A percentile compares a stretch with the other conserved stretches of the same genome.
phyloP scores from a whole-genome alignment of 169 alveolate genomes.

The Eimeria brunetti region DNA sequence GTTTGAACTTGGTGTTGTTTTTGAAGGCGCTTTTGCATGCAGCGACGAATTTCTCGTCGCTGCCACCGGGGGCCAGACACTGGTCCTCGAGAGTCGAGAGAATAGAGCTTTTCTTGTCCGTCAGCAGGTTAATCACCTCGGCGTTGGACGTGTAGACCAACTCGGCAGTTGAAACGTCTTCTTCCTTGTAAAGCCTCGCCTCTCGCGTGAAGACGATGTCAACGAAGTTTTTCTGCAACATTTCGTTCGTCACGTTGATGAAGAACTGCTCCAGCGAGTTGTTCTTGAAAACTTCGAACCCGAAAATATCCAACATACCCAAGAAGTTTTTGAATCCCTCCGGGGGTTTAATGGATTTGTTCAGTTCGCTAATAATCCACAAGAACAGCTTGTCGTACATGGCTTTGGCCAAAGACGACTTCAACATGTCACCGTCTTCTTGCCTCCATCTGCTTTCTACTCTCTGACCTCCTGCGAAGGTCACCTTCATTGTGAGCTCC shows the following conservation, averaged over 20 bases:
- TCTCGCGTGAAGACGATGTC: slow-evolving; percentile 83
- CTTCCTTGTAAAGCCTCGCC: slow-evolving; percentile 77
- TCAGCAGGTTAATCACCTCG: slow-evolving; percentile 78
- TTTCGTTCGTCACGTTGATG: slow-evolving; percentile 99
- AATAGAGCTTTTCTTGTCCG: slow-evolving; percentile 87
- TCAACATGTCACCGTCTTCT: slow-evolving; percentile 93
- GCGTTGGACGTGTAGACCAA: slow-evolving; percentile 79
- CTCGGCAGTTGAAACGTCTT: slow-evolving; percentile 79
- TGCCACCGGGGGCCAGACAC: slow-evolving; percentile 95
- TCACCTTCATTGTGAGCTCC: slow-evolving; percentile 89
- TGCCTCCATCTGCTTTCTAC: slow-evolving; percentile 92
- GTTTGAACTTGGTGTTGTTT: slow-evolving; percentile 68
- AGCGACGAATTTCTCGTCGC: slow-evolving; percentile 91
- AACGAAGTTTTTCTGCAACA: slow-evolving; percentile 96
- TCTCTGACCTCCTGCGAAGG: slow-evolving; percentile 90
- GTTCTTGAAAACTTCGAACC: slow-evolving; percentile 97
- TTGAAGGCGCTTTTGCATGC: slow-evolving; percentile 83
- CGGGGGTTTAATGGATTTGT: slow-evolving; percentile 94
- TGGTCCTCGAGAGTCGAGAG: slow-evolving; percentile 93
- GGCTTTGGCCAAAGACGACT: slow-evolving; percentile 95
- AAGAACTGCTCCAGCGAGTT: slow-evolving; percentile 99
- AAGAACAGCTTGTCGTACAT: slow-evolving; percentile 97
- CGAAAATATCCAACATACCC: slow-evolving; percentile 98
- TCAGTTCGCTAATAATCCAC: slow-evolving; percentile 97
- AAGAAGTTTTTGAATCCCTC: slow-evolving; percentile 88